phyloP scores from a whole-genome alignment of 495 filamentous ascomycete genomes.

The Daldinia decipiens region DNA sequence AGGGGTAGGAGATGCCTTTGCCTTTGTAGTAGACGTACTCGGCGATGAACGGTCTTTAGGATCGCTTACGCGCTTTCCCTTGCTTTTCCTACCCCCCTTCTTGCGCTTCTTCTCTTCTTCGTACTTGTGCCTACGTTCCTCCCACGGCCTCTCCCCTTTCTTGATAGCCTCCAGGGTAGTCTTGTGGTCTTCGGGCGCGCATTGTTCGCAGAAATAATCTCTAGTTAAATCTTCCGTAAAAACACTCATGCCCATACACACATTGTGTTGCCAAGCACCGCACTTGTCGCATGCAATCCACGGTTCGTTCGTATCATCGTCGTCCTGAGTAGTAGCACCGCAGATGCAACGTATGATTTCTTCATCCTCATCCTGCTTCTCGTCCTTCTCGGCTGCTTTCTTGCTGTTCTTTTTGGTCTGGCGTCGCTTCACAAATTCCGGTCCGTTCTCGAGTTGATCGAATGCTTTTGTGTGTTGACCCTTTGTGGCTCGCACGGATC shows the following conservation, averaged over 20 bases:
- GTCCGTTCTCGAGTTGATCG: constrained; percentile 71
- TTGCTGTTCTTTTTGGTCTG: constrained; percentile 66
- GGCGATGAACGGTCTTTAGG: constrained; percentile 57
- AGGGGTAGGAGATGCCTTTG: constrained; percentile 55
- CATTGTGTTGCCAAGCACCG: constrained; percentile 94
- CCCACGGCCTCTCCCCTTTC: constrained; percentile 87
- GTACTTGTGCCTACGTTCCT: constrained; percentile 68
- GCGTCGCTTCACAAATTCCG: constrained; percentile 71
- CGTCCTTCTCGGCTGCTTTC: constrained; percentile 61
- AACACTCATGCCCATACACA: constrained; percentile 88
- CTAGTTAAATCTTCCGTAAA: constrained; percentile 76
- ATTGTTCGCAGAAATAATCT: constrained; percentile 91
- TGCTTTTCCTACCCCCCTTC: constrained; percentile 60
- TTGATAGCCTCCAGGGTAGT: constrained; percentile 76
- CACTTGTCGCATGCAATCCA: constrained; percentile 93
- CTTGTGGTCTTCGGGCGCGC: constrained; percentile 82
- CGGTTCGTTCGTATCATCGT: constrained; percentile 81
- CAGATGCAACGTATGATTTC: constrained; percentile 91
- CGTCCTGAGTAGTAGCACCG: constrained; percentile 84
- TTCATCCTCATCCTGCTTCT: constrained; percentile 69
- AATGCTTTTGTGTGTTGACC: constrained; percentile 90
- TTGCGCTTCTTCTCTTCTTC: constrained; percentile 62
- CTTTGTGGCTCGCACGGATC: constrained; percentile 94
- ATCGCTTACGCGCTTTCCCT: constrained; percentile 61
- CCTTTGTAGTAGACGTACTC: constrained; percentile 44